Conservation (phyloP, 768 basidiomycete species). For the Pleurotus djamor region DNA sequence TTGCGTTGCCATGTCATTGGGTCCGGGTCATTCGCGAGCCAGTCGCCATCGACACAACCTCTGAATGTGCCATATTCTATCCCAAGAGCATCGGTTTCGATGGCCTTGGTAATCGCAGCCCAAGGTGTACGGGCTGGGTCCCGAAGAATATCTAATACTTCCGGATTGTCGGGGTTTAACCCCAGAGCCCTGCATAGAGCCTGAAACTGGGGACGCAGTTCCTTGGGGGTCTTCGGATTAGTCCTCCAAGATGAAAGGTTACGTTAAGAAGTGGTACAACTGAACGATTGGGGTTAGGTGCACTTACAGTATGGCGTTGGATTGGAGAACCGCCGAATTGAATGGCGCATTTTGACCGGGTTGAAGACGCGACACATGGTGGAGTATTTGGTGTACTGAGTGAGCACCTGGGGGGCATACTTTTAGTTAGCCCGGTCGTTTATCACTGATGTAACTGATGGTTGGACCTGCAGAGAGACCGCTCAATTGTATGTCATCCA, state of each 20-base stretch:
- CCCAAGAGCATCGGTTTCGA: conserved; percentile 57
- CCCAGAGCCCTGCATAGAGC: conserved; percentile 56
- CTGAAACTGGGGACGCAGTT: conserved; percentile 60
- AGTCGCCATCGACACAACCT: conserved; percentile 57
- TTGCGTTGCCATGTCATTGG: conserved; percentile 69
- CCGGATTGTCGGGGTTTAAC: conserved; percentile 50
- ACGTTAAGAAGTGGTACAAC: not conserved
- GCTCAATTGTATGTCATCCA: conserved; percentile 55
- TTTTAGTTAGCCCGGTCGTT: not conserved
- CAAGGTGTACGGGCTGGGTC: conserved; percentile 48
- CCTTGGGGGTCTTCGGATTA: conserved; percentile 56
- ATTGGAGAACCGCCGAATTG: conserved; percentile 63
- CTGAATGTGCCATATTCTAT: conserved; percentile 62
- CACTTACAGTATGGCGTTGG: conserved; percentile 72
- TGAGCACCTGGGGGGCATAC: conserved; percentile 52
- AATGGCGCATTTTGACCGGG: conserved; percentile 58
- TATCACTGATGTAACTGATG: not conserved
- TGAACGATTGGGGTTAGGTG: not conserved
- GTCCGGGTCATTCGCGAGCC: conserved; percentile 51
- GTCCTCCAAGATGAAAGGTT: conserved; percentile 27
- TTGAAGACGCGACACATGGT: conserved; percentile 65
- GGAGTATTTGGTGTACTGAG: conserved; percentile 72
- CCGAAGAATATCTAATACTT: conserved; percentile 48
- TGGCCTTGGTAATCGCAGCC: conserved; percentile 48
- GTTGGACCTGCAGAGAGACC: conserved; percentile 70